Base-by-base conservation (phyloP, 495 filamentous ascomycete species). In the Penicillium angulare region DNA sequence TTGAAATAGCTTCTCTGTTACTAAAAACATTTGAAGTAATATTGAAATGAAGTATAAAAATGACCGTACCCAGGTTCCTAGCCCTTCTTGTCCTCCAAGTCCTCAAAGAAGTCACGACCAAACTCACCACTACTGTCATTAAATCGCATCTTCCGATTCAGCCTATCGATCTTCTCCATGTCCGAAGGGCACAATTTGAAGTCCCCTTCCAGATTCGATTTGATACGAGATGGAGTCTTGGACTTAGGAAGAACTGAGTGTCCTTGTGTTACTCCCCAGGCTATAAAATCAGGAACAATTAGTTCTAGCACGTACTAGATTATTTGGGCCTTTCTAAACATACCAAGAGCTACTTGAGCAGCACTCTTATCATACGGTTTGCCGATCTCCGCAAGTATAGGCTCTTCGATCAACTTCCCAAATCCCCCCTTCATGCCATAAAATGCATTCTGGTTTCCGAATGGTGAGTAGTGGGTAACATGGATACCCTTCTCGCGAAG, bases 361-460 rank as follows among this genome's bases (percentile, higher is more conserved):
- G 79, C 75, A 2, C 62, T 79, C 63, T 86, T 87, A 44, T 72
- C 68, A 53, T 88, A 78, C 53, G 80, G 82, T 68, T 82, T 74
- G 3, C 81, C 85, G 47, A 89, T 76, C 33, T 82, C 75, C 10
- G 71, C 71, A 23, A 88, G 66, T 1, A 76, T 71, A 0, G 83
- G 78, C 39, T 88, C 83, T 7, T 87, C 77, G 49, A 86, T 81
- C 15, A 86, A 50, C 55, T 80, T 79, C 1, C 68, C 74, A 55
- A 81, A 63, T 18, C 74, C 67, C 43, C 72, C 65, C 9, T 69
- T 76, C 2, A 53, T 60, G 20, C 71, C 61, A 56, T 89, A 90
- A 17, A 79, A 69, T 40, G 77, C 69, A 57, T 89, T 89, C 63
- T 82, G 81, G 61, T 90, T 89, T 29, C 84, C 87, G 24, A 90